Evolutionary conservation across 177 flowering plant genomes (phyloP), one percentile per base, ranked within the genome.

Genomic region (Vitis hybrid): DNA sequence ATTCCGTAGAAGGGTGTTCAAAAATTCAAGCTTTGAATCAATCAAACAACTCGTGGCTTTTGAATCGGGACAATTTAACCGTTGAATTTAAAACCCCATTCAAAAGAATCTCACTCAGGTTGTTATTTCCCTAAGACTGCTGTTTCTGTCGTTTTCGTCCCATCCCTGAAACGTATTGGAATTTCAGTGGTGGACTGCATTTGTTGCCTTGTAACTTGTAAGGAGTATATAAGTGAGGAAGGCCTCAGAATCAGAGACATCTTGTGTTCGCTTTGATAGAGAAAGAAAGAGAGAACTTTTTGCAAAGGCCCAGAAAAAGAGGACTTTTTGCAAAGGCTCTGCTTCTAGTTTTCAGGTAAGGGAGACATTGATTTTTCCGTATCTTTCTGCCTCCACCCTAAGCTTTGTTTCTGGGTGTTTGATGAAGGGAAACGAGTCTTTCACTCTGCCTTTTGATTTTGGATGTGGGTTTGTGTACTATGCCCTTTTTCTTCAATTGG

Each of bases 21-120:
- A 57, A 7, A 39, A 13, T 31, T 64, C 68, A 65, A 66, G 70
- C 72, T 68, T 74, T 74, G 76, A 74, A 68, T 74, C 6, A 33
- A 74, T 74, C 68, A 74, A 69, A 64, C 9, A 0, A 39, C 68
- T 62, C 69, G 72, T 63, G 71, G 62, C 9, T 16, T 26, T 62
- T 62, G 49, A 68, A 62, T 57, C 72, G 50, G n/a, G 59, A 62
- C 16, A 1, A 18, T 2, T 2, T 29, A 70, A 18, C 11, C 22
- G 22, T 51, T 22, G 12, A 29, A 10, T 49, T 14, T 26, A 3
- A 31, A 10, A 12, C 33, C 19, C 64, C 48, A 29, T 61, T 61
- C 49, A 29, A 13, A 29, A 39, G 45, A 39, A 39, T 39, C 7
- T 39, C 9, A 39, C 0, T 39, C 45, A 7, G 45, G 45, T 39